Evolutionary conservation across 345 rosid genomes (phyloP), one percentile per base, ranked within the genome.

Genomic region (Toxicodendron radicans): DNA sequence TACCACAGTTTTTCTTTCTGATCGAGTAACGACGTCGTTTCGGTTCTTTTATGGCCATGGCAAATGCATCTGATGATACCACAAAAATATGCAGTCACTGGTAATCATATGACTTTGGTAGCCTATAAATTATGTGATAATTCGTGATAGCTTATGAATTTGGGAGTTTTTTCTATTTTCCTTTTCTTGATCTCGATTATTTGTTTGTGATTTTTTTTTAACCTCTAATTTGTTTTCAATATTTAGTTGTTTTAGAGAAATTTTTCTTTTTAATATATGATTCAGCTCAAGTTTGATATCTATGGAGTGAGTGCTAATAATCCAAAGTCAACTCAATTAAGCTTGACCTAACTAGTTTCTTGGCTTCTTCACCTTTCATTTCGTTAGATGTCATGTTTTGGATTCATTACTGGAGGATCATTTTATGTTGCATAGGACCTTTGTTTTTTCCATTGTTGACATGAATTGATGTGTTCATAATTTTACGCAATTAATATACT

Each of bases 41-140:
- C 33, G 24, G 24, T 48, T 49, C 46, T 38, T 10, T 2, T 24
- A 62, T 66, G 73, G 79, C 70, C 79, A 94, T 94, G 98, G 93
- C 78, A 65, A 61, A 82, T 62, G 84, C 83, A 68, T 68, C 89
- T 10, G 97, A 86, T 77, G 97, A 88, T 46, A 72, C 85, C 81
- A 87, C 90, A 38, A 83, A 76, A 76, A 78, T 87, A 12, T 94
- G 98, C 88, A 75, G 67, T 80, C 97, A 94, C 91, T 94, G 98
- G 98, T 94, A 85, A 48, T 79, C 58, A 3, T 67, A 66, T 16
- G 3, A 18, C n/a, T 13, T 46, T 0, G 14, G 20, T 24, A 38
- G 20, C 52, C 52, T 64, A 11, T n/a, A 70, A 58, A 23, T 73
- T 63, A 45, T 70, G 10, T 12, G 52, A 24, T 53, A 32, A 20